Conservation (phyloP, 305 asterid genomes). For the Solanum aculeatissimum region DNA sequence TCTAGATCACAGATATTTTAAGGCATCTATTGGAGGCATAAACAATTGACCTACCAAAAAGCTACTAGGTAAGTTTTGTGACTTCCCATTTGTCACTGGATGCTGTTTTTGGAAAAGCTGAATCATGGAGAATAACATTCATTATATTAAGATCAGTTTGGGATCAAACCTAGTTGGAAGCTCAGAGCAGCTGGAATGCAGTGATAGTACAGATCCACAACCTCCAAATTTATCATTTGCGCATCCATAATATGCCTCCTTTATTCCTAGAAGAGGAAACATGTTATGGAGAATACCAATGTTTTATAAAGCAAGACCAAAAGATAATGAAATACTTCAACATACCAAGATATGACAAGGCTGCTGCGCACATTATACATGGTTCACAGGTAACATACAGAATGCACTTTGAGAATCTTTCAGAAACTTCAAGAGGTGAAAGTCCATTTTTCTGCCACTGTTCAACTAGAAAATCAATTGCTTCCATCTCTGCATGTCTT, state of each 20-base stretch:
- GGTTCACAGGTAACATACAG: slow-evolving; percentile 94
- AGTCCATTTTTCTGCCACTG: slow-evolving; percentile 37
- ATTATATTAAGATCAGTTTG: not conserved
- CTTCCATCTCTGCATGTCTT: slow-evolving; percentile 49
- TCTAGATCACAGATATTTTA: not conserved
- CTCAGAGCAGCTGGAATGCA: slow-evolving; percentile 35
- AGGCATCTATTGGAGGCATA: not conserved
- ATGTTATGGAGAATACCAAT: slow-evolving; percentile 1
- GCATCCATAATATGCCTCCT: slow-evolving; percentile 77
- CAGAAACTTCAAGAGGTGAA: slow-evolving; percentile 40
- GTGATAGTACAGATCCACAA: slow-evolving; percentile 78
- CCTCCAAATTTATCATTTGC: slow-evolving; percentile 93
- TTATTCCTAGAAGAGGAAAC: slow-evolving; percentile 35
- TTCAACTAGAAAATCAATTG: slow-evolving; percentile 61
- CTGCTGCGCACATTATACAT: slow-evolving; percentile 90
- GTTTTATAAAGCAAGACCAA: slow-evolving; percentile 1
- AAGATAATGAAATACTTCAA: not conserved
- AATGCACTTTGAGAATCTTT: slow-evolving; percentile 50
- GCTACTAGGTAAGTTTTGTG: not conserved
- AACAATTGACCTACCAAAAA: not conserved
- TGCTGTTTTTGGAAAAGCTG: not conserved
- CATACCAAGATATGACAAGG: slow-evolving; percentile 65
- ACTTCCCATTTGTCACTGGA: not conserved
- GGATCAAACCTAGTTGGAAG: slow-evolving; percentile 30
- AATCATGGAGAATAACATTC: not conserved